Evolutionary conservation across 306 rosid species (phyloP).

Genomic region (Comarum palustre): DNA sequence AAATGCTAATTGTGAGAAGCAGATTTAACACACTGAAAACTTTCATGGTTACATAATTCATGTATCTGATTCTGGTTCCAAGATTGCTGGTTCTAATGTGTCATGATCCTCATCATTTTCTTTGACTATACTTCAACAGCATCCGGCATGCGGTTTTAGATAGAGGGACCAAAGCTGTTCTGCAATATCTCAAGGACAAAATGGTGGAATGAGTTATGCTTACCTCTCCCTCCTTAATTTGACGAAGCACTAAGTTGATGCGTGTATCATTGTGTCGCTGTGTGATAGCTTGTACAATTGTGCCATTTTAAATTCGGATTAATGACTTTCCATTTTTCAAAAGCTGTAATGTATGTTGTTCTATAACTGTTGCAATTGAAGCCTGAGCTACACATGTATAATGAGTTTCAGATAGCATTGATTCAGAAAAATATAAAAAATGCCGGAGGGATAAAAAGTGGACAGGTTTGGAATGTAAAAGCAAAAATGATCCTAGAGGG

Average conservation of each 20-base stretch:
- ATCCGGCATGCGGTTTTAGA: slow-evolving; percentile 80
- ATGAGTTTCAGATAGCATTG: neutral
- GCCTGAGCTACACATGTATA: neutral
- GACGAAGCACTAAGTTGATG: neutral
- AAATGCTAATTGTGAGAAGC: neutral
- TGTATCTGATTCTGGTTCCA: neutral
- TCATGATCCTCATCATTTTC: neutral
- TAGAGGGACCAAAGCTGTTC: slow-evolving; percentile 80
- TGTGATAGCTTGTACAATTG: neutral
- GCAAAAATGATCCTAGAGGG: neutral
- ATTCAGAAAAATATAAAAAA: neutral
- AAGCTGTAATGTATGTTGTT: neutral
- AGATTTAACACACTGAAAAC: neutral
- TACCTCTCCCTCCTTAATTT: neutral
- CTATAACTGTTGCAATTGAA: neutral
- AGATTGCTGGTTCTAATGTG: neutral
- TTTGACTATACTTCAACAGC: slow-evolving; percentile 35
- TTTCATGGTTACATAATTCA: neutral
- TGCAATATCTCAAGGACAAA: slow-evolving; percentile 75
- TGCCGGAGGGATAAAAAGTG: too few relatives aligned
- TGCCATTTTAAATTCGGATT: neutral
- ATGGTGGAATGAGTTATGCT: slow-evolving; percentile 38
- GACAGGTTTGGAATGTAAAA: too few relatives aligned
- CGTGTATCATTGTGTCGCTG: neutral
- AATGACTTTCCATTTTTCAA: neutral